A percentile compares a stretch with the other conserved stretches of the same genome.
Evolutionary conservation across 441 rosid species (phyloP).

Genomic region (Populus hybrid): DNA sequence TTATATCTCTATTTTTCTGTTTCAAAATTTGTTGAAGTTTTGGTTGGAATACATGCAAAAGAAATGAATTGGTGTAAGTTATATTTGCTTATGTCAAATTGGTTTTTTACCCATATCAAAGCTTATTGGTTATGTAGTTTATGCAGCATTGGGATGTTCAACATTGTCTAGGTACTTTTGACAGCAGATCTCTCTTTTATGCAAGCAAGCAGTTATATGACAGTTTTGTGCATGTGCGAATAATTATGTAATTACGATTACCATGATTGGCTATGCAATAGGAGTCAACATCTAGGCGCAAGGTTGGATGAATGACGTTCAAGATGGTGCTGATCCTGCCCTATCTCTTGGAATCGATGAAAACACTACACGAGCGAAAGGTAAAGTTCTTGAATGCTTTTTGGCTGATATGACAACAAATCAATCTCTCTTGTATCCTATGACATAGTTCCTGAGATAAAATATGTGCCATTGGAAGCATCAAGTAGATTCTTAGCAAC

Average conservation of each 20-base stretch:
- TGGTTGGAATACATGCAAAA: no score
- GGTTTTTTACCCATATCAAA: background rate
- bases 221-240: background rate
- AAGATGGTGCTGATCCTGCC: conserved; percentile 93
- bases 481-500: conserved; percentile 70
- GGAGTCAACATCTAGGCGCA: conserved; percentile 76
- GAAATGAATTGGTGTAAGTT: background rate
- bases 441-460: background rate
- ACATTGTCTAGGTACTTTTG: background rate
- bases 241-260: background rate
- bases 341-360: conserved; percentile 93
- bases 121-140: background rate
- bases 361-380: conserved; percentile 74
- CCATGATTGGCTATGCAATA: conserved; percentile 86
- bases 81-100: background rate
- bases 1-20: no score
- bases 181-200: background rate
- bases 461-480: conserved; percentile 11
- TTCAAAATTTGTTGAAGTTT: no score
- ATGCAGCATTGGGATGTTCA: background rate
- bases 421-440: background rate
- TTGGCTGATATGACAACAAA: background rate
- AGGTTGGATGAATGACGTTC: conserved; percentile 79
- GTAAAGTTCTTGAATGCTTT: conserved; percentile 25
- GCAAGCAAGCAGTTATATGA: background rate